Evolutionary conservation across 257 asterid species (phyloP).

Genomic region (Solanum arcanum): DNA sequence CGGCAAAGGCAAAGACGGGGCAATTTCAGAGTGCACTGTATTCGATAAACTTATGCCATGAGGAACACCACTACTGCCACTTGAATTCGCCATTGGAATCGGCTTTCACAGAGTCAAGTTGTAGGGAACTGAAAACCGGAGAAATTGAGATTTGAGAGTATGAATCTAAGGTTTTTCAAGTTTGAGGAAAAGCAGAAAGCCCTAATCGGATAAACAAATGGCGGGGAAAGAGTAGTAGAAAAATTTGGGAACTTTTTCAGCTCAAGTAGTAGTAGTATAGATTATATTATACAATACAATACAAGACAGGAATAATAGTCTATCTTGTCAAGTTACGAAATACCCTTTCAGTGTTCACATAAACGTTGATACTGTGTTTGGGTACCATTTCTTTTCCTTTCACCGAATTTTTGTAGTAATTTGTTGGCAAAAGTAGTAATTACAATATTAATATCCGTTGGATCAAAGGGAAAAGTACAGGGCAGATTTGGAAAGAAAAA

Average conservation of each 20-base stretch:
- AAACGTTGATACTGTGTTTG: neutral
- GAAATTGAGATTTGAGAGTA: neutral
- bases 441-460: neutral
- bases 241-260: neutral
- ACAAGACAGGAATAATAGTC: neutral
- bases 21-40: slow-evolving; percentile 80
- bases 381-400: neutral
- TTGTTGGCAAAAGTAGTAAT: neutral
- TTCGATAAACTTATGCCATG: slow-evolving; percentile 71
- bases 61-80: slow-evolving; percentile 31
- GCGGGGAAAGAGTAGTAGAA: neutral
- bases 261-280: neutral
- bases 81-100: slow-evolving; percentile 33
- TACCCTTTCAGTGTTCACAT: neutral
- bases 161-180: neutral
- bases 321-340: neutral
- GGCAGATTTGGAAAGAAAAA: neutral
- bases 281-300: neutral
- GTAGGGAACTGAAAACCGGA: neutral
- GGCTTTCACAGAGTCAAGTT: too few species aligned
- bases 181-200: neutral
- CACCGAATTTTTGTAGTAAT: neutral
- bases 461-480: neutral
- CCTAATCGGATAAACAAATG: neutral
- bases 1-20: slow-evolving; percentile 82